Conservation (phyloP, 805 yeast genomes). For the Zygoascus biomembranicola region DNA sequence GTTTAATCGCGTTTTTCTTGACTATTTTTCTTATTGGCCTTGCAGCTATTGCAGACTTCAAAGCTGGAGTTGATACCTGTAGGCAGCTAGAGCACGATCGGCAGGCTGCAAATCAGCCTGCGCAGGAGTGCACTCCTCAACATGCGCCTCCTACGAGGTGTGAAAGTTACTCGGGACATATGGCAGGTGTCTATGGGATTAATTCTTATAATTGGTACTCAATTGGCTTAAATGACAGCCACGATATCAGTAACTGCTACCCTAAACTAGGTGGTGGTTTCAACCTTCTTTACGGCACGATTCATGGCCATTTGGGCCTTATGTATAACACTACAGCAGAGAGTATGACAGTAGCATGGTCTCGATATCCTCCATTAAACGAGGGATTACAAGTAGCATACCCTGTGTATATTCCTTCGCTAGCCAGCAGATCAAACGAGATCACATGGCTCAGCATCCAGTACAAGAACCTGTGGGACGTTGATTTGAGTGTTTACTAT, state of each 20-base stretch:
- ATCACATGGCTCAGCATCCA: neutral
- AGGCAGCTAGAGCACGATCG: neutral
- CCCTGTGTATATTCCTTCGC: neutral
- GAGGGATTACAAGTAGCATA: neutral
- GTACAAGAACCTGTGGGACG: neutral
- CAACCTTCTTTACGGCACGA: neutral
- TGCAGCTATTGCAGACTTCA: neutral
- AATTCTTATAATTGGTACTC: conserved; percentile 1
- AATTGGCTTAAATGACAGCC: neutral
- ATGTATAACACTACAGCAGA: neutral
- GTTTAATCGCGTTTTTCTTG: neutral
- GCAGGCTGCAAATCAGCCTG: neutral
- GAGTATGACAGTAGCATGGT: neutral
- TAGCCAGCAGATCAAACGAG: neutral
- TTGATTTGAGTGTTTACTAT: neutral
- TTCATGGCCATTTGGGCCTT: neutral
- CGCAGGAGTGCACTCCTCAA: neutral
- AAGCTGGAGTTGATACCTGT: neutral
- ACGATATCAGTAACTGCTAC: neutral
- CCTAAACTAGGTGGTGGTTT: neutral
- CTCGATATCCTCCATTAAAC: neutral
- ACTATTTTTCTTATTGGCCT: neutral
- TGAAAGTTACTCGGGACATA: neutral
- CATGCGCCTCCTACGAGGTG: neutral
- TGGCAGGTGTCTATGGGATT: neutral